Percentiles rank a stretch among this genome's conserved stretches.
Evolutionary conservation across 1,139 yeast species (phyloP).

Genomic region (Meyerozyma smithsonii): DNA sequence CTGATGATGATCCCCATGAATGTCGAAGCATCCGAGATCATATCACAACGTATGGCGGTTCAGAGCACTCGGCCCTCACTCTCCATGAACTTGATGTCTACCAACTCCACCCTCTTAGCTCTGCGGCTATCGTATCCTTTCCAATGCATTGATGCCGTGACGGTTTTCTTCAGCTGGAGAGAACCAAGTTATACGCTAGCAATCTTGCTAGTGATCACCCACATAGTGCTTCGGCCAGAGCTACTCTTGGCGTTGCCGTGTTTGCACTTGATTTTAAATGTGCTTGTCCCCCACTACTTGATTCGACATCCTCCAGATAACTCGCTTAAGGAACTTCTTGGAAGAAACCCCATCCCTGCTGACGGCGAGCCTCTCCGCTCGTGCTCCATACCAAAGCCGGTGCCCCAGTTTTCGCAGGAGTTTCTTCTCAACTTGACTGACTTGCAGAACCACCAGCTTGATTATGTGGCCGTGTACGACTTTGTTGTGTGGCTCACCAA

Average conservation of each 20-base stretch:
- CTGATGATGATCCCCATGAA: constrained; percentile 69
- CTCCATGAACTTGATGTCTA: constrained; percentile 65
- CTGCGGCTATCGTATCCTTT: constrained; percentile 63
- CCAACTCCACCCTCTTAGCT: constrained; percentile 61
- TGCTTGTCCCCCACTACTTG: constrained; percentile 69
- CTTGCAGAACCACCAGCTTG: constrained; percentile 76
- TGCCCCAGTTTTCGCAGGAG: constrained; percentile 75
- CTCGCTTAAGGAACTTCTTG: constrained; percentile 19
- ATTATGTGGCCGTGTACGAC: constrained; percentile 65
- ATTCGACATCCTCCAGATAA: constrained; percentile 36
- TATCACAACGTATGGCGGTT: constrained; percentile 47
- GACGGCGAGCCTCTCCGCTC: constrained; percentile 46
- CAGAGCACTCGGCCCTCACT: constrained; percentile 66
- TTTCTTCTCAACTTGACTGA: constrained; percentile 77
- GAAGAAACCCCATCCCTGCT: constrained; percentile 50
- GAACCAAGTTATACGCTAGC: constrained; percentile 62
- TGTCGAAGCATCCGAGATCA: constrained; percentile 33
- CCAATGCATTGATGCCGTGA: constrained; percentile 51
- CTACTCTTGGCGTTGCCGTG: constrained; percentile 52
- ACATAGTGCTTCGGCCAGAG: constrained; percentile 59
- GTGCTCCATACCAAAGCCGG: constrained; percentile 61
- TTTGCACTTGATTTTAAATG: constrained; percentile 45
- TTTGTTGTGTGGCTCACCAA: constrained; percentile 42
- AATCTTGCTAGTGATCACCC: constrained; percentile 49
- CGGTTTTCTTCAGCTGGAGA: constrained; percentile 58